phyloP scores from a whole-genome alignment of 345 rosid genomes.

The Capsella bursapastoris region DNA sequence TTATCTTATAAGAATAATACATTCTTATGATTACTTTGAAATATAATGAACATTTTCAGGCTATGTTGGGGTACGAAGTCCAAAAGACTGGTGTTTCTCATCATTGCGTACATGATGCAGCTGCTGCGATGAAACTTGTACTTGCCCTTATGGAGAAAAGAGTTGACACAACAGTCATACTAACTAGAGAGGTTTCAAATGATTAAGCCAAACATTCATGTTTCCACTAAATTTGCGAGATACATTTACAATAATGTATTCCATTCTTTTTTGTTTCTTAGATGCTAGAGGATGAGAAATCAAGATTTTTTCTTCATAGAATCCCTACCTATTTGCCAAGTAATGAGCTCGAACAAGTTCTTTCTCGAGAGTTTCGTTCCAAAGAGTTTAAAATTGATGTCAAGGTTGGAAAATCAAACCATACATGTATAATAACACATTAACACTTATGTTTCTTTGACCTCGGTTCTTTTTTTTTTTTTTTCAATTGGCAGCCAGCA shows the following conservation, averaged over 20 bases:
- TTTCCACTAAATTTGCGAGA: not conserved
- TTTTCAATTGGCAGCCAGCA: slow-evolving; percentile 51
- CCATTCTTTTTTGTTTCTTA: slow-evolving; percentile 12
- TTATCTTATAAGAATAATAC: not conserved
- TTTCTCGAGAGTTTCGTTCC: slow-evolving; percentile 31
- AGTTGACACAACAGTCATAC: slow-evolving; percentile 45
- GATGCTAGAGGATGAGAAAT: slow-evolving; percentile 54
- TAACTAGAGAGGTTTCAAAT: slow-evolving; percentile 54
- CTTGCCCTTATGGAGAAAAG: slow-evolving; percentile 65
- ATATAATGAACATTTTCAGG: slow-evolving; percentile 43
- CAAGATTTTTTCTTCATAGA: slow-evolving; percentile 67
- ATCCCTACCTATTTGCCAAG: slow-evolving; percentile 57
- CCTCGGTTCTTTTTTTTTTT: not conserved
- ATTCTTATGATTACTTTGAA: not conserved
- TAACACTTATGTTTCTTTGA: no score
- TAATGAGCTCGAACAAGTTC: slow-evolving; percentile 47
- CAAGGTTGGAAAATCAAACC: slow-evolving; percentile 51
- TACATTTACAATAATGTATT: not conserved
- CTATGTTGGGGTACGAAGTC: slow-evolving; percentile 67
- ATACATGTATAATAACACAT: not conserved
- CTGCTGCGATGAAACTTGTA: slow-evolving; percentile 81
- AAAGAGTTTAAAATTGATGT: slow-evolving; percentile 43
- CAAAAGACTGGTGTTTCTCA: slow-evolving; percentile 70
- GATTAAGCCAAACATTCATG: not conserved
- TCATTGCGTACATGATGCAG: slow-evolving; percentile 75